Percentiles rank a stretch among this genome's conserved stretches.
phyloP scores from a whole-genome alignment of 352 stramenopile species.

The Phytophthora cryptogea region DNA sequence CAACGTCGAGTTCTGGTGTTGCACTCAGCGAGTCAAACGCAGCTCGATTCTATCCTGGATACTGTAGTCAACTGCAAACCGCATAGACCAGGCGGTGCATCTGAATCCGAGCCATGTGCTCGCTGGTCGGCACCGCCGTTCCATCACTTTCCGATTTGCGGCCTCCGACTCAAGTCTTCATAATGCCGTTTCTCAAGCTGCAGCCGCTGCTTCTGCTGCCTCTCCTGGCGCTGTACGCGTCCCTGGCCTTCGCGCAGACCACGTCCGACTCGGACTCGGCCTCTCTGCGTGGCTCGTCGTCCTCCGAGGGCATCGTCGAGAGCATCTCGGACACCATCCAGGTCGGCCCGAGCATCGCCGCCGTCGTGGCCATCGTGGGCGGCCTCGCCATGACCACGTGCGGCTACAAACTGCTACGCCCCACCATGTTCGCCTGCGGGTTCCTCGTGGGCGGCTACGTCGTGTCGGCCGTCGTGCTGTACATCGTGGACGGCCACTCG shows the following conservation, averaged over 20 bases:
- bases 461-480: slow-evolving; percentile 44
- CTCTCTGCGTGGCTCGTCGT: slow-evolving; percentile 26
- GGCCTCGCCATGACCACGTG: slow-evolving; percentile 44
- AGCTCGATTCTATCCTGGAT: slow-evolving; percentile 20
- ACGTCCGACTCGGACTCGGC: slow-evolving; percentile 6
- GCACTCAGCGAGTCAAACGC: slow-evolving; percentile 20
- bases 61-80: slow-evolving; percentile 12
- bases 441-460: slow-evolving; percentile 62
- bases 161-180: not conserved
- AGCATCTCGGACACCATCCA: slow-evolving; percentile 32
- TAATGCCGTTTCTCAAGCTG: slow-evolving; percentile 16
- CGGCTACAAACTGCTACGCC: slow-evolving; percentile 57
- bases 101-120: not conserved
- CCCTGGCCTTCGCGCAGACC: slow-evolving; percentile 5
- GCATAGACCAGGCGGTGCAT: not conserved
- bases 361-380: slow-evolving; percentile 47
- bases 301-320: slow-evolving; percentile 22
- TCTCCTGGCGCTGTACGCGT: slow-evolving; percentile 21
- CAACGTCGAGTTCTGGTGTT: too few species aligned
- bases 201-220: slow-evolving; percentile 21
- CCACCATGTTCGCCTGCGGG: slow-evolving; percentile 64
- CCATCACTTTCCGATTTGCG: slow-evolving; percentile 26
- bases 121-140: not conserved
- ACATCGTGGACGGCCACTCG: slow-evolving; percentile 45
- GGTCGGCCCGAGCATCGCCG: slow-evolving; percentile 39